Conservation (phyloP, 2,329 filamentous ascomycete genomes). For the Myriosclerotinia scirpicola region DNA sequence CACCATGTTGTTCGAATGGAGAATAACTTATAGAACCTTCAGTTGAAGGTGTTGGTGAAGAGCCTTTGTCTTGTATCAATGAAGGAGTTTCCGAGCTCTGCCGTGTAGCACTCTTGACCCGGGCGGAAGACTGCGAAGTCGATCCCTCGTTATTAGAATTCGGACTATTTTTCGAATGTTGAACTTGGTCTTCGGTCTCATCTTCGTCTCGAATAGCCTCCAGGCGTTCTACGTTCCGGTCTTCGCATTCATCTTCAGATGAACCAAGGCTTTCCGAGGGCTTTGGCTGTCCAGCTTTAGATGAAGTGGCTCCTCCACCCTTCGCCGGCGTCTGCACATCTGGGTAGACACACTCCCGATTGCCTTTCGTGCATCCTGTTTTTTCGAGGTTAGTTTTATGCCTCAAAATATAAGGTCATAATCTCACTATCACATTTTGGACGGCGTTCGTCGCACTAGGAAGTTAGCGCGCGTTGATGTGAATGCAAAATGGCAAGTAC, state of each 20-base stretch:
- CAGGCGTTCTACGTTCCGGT: slow-evolving; percentile 51
- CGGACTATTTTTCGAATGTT: slow-evolving; percentile 23
- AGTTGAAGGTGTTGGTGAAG: slow-evolving; percentile 54
- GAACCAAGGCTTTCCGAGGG: slow-evolving; percentile 46
- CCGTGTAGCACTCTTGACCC: slow-evolving; percentile 44
- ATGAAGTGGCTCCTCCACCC: slow-evolving; percentile 27
- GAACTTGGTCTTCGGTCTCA: slow-evolving; percentile 39
- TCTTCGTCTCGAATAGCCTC: slow-evolving; percentile 58
- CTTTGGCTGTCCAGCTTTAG: slow-evolving; percentile 42
- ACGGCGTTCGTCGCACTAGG: slow-evolving; percentile 85
- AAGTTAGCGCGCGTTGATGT: slow-evolving; percentile 32
- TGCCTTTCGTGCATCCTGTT: slow-evolving; percentile 84
- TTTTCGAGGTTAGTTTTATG: slow-evolving; percentile 32
- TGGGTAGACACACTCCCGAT: slow-evolving; percentile 86
- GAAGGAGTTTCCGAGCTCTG: slow-evolving; percentile 56
- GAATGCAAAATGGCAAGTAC: slow-evolving; percentile 43
- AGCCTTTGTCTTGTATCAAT: slow-evolving; percentile 51
- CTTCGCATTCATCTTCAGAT: slow-evolving; percentile 53
- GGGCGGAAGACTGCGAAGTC: slow-evolving; percentile 44
- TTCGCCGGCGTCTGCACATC: slow-evolving; percentile 55
- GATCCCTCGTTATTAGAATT: neutral
- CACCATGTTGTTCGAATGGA: slow-evolving; percentile 27
- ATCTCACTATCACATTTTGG: slow-evolving; percentile 77
- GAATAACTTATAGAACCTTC: slow-evolving; percentile 40
- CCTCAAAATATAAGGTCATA: neutral